Conservation (phyloP, 108 stramenopile species). For the Skeletonema tropicum region DNA sequence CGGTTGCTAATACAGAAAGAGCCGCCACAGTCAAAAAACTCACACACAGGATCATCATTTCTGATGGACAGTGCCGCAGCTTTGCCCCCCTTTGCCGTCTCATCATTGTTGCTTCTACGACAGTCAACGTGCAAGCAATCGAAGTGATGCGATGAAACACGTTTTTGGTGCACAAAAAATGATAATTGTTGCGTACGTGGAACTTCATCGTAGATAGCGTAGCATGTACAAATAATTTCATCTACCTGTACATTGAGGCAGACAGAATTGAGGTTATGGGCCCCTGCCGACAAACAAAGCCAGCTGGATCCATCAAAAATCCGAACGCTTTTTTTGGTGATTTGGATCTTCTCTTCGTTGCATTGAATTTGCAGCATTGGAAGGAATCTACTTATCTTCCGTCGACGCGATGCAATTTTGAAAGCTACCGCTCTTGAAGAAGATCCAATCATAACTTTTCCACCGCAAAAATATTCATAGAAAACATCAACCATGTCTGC, state of each 20-base stretch:
- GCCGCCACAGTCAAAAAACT: not conserved
- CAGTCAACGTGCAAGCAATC: no score
- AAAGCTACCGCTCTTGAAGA: not conserved
- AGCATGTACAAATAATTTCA: not conserved
- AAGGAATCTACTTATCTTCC: not conserved
- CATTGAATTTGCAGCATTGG: not conserved
- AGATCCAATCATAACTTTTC: not conserved
- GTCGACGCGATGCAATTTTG: not conserved
- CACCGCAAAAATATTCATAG: not conserved
- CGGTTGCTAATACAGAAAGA: not conserved
- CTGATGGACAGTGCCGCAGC: not conserved
- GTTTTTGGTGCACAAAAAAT: no score
- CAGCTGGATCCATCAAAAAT: not conserved
- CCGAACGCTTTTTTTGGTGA: not conserved
- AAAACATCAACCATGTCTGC: constrained; percentile 15
- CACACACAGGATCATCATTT: not conserved
- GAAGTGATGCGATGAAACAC: no score
- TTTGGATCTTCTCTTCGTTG: not conserved
- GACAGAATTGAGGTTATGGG: not conserved
- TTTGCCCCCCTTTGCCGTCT: not conserved
- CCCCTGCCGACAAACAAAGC: not conserved
- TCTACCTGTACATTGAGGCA: not conserved
- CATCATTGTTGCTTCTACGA: constrained; percentile 1
- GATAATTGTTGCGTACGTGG: not conserved
- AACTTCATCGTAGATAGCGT: not conserved